These are phyloP conservation scores for Martiniozyma abietophila DNA, from an alignment of 805 yeast species.

Conservation along the genomic window DNA sequence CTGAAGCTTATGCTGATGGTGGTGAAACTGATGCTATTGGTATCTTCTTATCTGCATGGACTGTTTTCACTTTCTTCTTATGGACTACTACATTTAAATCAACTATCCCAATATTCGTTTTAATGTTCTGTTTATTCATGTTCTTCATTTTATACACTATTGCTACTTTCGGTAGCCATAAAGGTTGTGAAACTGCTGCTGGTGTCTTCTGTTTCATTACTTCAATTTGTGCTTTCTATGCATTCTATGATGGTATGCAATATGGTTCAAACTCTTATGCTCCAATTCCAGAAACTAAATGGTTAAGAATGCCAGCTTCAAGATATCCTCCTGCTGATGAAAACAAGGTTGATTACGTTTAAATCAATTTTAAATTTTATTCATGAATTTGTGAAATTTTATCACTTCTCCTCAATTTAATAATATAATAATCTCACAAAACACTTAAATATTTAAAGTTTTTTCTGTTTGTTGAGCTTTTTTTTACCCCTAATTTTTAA, in stretches of 20 bases:
- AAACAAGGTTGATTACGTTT: slow-evolving; percentile 15
- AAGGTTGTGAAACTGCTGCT: slow-evolving; percentile 27
- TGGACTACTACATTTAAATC: slow-evolving; percentile 36
- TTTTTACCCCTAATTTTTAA: not conserved
- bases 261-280: slow-evolving; percentile 15
- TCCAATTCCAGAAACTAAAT: slow-evolving; percentile 17
- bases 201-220: slow-evolving; percentile 35
- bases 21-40: slow-evolving; percentile 35
- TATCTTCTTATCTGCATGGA: slow-evolving; percentile 38
- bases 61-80: slow-evolving; percentile 35
- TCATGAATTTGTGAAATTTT: not conserved
- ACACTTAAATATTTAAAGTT: not conserved
- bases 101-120: slow-evolving; percentile 29
- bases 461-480: not conserved
- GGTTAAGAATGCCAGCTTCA: slow-evolving; percentile 23
- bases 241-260: slow-evolving; percentile 32
- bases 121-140: slow-evolving; percentile 31
- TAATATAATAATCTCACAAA: not conserved
- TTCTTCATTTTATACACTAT: slow-evolving; percentile 34
- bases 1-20: slow-evolving; percentile 28
- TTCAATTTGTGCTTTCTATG: slow-evolving; percentile 33
- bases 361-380: slow-evolving; percentile 2
- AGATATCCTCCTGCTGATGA: slow-evolving; percentile 17
- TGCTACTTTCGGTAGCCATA: slow-evolving; percentile 28
- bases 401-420: no score